Conservation (phyloP, 129 eudicot species). For the Ambrosia trifida region DNA sequence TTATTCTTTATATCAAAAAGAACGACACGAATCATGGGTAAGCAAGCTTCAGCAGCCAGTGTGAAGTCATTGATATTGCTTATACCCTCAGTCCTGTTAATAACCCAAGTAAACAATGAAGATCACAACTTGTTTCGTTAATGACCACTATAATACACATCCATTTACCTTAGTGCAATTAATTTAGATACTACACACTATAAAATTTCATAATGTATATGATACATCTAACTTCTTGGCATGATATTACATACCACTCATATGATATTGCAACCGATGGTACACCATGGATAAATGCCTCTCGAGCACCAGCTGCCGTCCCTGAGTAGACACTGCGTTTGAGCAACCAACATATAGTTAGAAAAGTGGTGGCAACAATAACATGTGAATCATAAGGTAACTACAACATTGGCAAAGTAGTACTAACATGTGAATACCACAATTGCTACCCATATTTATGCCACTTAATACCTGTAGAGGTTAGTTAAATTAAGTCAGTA, state of each 20-base stretch:
- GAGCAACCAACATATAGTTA: slow-evolving; percentile 19
- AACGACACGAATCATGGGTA: slow-evolving; percentile 65
- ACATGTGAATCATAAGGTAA: background rate
- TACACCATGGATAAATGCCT: slow-evolving; percentile 75
- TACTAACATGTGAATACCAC: slow-evolving; percentile 86
- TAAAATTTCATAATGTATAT: too few species aligned
- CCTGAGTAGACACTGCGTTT: slow-evolving; percentile 84
- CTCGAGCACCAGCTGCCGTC: slow-evolving; percentile 96
- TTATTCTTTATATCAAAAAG: slow-evolving; percentile 52
- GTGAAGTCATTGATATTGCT: slow-evolving; percentile 57
- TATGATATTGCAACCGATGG: slow-evolving; percentile 85
- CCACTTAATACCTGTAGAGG: slow-evolving; percentile 85
- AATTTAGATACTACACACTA: too few species aligned
- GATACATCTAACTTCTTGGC: too few species aligned
- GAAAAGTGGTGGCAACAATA: slow-evolving; percentile 4
- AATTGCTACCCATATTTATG: slow-evolving; percentile 94
- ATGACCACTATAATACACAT: too few species aligned
- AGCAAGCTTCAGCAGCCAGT: slow-evolving; percentile 92
- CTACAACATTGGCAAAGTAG: background rate
- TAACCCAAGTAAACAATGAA: slow-evolving; percentile 7
- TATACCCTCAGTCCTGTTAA: slow-evolving; percentile 54
- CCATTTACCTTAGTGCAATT: too few species aligned
- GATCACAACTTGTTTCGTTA: too few species aligned
- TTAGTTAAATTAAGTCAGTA: background rate
- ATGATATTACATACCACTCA: slow-evolving; percentile 57